phyloP scores from a whole-genome alignment of 1,284 basidiomycete species.

The Lignosus rhinocerotis region DNA sequence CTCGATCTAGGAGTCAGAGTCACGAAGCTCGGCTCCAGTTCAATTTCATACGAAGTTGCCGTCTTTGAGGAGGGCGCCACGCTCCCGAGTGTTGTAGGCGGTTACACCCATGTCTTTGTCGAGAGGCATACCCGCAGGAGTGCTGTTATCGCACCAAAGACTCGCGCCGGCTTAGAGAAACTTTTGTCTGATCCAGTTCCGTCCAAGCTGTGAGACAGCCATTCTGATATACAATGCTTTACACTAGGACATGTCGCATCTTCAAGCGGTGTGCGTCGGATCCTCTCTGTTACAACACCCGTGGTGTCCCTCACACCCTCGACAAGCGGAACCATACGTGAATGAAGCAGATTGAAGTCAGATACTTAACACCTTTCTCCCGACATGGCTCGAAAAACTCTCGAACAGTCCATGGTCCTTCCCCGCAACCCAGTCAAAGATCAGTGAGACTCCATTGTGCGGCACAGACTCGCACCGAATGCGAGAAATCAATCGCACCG shows the following conservation, averaged over 20 bases:
- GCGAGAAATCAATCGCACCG: constrained; percentile 25
- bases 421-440: constrained; percentile 64
- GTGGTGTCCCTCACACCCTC: background rate
- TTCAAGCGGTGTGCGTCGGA: background rate
- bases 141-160: constrained; percentile 40
- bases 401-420: constrained; percentile 62
- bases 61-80: constrained; percentile 58
- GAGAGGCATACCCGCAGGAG: constrained; percentile 56
- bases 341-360: background rate
- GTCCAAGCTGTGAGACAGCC: background rate
- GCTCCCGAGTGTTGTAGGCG: constrained; percentile 63
- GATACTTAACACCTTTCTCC: constrained; percentile 35
- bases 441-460: constrained; percentile 4
- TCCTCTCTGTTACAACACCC: background rate
- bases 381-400: constrained; percentile 65
- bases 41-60: constrained; percentile 74
- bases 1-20: constrained; percentile 69
- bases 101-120: constrained; percentile 83
- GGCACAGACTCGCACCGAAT: constrained; percentile 27
- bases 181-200: background rate
- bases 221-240: too few species aligned
- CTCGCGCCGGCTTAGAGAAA: constrained; percentile 24
- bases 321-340: background rate
- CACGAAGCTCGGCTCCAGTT: constrained; percentile 63
- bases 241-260: background rate